Base-by-base conservation (phyloP, 352 stramenopile species). In the Phytophthora cajani region DNA sequence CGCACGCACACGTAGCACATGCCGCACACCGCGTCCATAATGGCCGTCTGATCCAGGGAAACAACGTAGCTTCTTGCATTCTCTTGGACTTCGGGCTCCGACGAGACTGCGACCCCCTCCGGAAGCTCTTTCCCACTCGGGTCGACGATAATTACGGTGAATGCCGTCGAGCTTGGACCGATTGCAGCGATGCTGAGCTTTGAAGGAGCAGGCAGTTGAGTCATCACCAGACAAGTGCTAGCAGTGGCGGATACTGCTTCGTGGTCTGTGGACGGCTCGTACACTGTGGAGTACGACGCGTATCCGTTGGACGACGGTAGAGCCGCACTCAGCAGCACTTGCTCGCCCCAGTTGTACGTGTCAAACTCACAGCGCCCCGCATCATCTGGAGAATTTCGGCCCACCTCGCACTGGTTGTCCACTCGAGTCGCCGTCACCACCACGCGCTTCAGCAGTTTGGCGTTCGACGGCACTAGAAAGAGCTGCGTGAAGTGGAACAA, bases 291-390 rank as follows among this genome's bases (percentile, higher is more conserved):
- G 53, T 81, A 92, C 5, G 75, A 64, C 3, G 60, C 64, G 40
- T 82, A 79, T 1, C 66, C 74, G 19, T 47, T 63, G 0, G 59
- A 69, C 3, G 64, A 3, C 0, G 75, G 60, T 16, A 73, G 12
- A 27, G 33, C 53, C 9, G 76, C 65, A 38, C 59, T 70, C 2
- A 92, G 44, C 19, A 87, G 50, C 50, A 92, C 74, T 38, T 88
- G 74, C 2, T 73, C 67, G 12, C 67, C 59, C 85, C 85, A 91
- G 50, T 92, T 86, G 0, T 79, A 86, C 53, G 76, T 88, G 51
- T 91, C 85, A 55, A 92, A 86, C 0, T 75, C 64, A 50, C 82
- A 90, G 36, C 40, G 78, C 1, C 83, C 83, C 5, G 53, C 60
- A 16, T 90, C 81, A 64, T 91, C 74, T 2, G 77, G 77, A 8